Base-by-base conservation (phyloP, 169 alveolate genomes). In the Cryptosporidium xiaoi region DNA sequence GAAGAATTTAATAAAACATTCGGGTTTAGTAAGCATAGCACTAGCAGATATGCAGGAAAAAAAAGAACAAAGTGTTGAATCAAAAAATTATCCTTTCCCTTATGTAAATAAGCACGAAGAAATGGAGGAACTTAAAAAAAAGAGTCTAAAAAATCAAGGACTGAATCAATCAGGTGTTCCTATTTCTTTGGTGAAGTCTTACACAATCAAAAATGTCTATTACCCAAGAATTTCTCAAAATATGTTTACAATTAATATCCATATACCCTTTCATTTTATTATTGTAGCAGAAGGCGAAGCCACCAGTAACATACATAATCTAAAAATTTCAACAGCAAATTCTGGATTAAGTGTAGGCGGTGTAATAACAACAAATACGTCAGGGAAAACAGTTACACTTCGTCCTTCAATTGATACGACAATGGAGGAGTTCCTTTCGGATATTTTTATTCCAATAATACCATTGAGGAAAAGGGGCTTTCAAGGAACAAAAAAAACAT, bases 181-280 rank as follows among this genome's bases (percentile, higher is more conserved):
- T 7, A 91, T 90, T 44, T 83, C 90, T 15, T 29, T 94, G 50
- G 77, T 90, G 58, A 84, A 84, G 65, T 93, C 91, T 34, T 91
- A 94, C 68, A 67, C 90, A 44, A 82, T 92, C 27, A 82, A 83
- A 18, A 91, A 93, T 65, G 93, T 91, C 29, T 89, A 91, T 67
- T 91, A 91, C 58, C 90, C 94, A 66, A 85, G 90, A 56, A 83
- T 91, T 18, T 92, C 95, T 29, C 93, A 90, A 66, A 87, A 83
- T 68, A 84, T 83, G 71, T 93, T 90, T 64, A 91, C 90, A 53
- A 82, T 92, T n/a, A 92, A 94, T 58, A 91, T 91, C 27, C 91
- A 92, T 56, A 94, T 93, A 27, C 96, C 96, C 7, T 95, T 95
- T 60, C 90, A 94, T 40, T 92, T 94, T 67, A 91, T 94, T 60